Evolutionary conservation across 345 rosid species (phyloP).

Genomic region (Populus alba): DNA sequence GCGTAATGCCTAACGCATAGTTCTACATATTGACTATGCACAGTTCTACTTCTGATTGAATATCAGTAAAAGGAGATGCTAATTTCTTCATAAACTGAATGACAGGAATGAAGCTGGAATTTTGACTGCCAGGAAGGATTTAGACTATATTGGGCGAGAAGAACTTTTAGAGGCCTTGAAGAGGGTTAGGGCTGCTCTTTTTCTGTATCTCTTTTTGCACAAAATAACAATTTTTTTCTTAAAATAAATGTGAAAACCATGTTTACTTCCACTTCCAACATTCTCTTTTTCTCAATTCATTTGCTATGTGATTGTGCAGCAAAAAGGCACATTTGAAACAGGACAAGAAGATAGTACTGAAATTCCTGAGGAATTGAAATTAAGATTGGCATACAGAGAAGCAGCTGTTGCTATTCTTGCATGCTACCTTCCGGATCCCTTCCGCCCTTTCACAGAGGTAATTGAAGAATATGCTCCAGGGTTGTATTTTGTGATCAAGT

Average conservation of each 20-base stretch:
- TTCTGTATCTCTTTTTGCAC: neutral
- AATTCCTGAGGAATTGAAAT: conserved; percentile 75
- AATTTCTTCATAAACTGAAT: conserved; percentile 25
- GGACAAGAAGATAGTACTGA: conserved; percentile 89
- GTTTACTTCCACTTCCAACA: conserved; percentile 9
- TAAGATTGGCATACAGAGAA: conserved; percentile 91
- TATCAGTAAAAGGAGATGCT: conserved; percentile 12
- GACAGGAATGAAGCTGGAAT: conserved; percentile 96
- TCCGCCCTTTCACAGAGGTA: conserved; percentile 70
- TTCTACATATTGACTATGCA: conserved; percentile 2
- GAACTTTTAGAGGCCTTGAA: conserved; percentile 92
- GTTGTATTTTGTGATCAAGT: conserved; percentile 16
- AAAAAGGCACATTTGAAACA: conserved; percentile 92
- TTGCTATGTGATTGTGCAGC: conserved; percentile 48
- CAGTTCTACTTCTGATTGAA: conserved; percentile 4
- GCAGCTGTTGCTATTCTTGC: conserved; percentile 94
- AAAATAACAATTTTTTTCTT: too few relatives aligned
- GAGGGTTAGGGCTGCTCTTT: conserved; percentile 46
- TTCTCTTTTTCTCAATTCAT: conserved; percentile 17
- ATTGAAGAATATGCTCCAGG: neutral
- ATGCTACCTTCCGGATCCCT: conserved; percentile 80
- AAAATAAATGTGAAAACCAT: neutral
- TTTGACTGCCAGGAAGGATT: conserved; percentile 92
- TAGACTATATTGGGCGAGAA: conserved; percentile 77
- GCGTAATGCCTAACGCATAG: conserved; percentile 12